A percentile compares a stretch with the other conserved stretches of the same genome.
These are phyloP conservation scores for Ulvella scutata DNA, from an alignment of 139 green algal species.

Conservation along the genomic window DNA sequence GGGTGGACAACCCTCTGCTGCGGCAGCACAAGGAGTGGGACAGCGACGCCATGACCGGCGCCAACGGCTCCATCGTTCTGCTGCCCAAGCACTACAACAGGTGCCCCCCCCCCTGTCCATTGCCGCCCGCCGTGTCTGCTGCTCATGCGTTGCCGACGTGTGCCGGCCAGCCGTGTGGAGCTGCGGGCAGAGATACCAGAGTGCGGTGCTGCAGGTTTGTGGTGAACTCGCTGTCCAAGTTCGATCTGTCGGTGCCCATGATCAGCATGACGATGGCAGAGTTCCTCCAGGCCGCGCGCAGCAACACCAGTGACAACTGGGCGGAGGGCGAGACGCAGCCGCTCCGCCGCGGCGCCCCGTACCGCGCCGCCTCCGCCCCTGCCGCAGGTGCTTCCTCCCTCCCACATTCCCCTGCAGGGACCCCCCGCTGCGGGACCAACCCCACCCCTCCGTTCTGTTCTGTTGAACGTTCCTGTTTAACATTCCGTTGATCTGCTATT, in stretches of 20 bases:
- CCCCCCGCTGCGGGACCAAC: too few species aligned
- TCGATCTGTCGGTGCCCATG: neutral
- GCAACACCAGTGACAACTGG: neutral
- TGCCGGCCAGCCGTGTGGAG: too few species aligned
- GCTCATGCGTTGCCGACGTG: too few species aligned
- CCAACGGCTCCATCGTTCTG: neutral
- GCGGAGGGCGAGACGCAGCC: neutral
- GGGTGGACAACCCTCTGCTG: neutral
- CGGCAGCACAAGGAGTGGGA: conserved; percentile 1
- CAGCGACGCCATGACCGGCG: neutral
- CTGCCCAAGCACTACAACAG: neutral
- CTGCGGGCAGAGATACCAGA: too few species aligned
- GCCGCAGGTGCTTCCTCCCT: neutral
- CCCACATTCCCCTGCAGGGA: neutral
- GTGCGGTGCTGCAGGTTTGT: neutral
- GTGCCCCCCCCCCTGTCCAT: neutral
- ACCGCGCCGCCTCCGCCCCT: neutral
- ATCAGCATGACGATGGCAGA: neutral
- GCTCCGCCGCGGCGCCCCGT: neutral
- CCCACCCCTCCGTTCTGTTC: too few species aligned
- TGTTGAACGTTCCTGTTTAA: too few species aligned
- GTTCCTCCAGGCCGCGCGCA: neutral
- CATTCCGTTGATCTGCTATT: too few species aligned
- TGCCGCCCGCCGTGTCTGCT: neutral
- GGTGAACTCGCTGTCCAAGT: neutral